phyloP scores from a whole-genome alignment of 306 rosid genomes.

The Lagenaria siceraria region DNA sequence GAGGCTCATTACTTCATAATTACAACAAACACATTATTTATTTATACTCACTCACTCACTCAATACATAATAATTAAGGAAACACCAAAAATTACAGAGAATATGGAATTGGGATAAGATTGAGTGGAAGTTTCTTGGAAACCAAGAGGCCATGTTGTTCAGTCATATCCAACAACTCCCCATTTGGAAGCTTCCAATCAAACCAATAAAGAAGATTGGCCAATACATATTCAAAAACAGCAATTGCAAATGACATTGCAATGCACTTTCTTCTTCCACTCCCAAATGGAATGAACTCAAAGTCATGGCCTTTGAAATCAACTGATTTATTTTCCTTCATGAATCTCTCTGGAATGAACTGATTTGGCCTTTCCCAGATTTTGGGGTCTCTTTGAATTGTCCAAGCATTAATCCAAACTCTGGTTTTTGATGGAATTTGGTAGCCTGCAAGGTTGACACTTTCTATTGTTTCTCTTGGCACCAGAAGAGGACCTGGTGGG shows the following conservation, averaged over 20 bases:
- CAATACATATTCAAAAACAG: background rate
- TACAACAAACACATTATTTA: background rate
- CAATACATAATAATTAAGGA: background rate
- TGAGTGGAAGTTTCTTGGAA: background rate
- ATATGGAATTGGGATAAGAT: background rate
- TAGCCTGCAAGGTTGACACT: background rate
- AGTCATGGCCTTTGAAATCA: background rate
- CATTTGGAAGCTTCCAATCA: background rate
- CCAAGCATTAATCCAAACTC: background rate
- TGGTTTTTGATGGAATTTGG: background rate
- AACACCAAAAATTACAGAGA: background rate
- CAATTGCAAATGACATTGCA: background rate
- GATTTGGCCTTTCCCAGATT: background rate
- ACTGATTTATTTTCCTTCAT: background rate
- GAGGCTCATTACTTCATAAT: background rate
- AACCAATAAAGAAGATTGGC: background rate
- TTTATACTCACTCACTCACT: background rate
- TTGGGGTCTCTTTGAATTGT: background rate
- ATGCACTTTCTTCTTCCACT: background rate
- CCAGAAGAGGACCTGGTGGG: background rate
- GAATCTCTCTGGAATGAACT: background rate
- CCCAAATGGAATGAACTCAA: slow-evolving; percentile 1
- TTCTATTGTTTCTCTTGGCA: background rate
- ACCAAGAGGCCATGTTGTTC: background rate
- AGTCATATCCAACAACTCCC: background rate